Base-by-base conservation (phyloP, 1,284 basidiomycete species). In the Trichosporon ovoides region DNA sequence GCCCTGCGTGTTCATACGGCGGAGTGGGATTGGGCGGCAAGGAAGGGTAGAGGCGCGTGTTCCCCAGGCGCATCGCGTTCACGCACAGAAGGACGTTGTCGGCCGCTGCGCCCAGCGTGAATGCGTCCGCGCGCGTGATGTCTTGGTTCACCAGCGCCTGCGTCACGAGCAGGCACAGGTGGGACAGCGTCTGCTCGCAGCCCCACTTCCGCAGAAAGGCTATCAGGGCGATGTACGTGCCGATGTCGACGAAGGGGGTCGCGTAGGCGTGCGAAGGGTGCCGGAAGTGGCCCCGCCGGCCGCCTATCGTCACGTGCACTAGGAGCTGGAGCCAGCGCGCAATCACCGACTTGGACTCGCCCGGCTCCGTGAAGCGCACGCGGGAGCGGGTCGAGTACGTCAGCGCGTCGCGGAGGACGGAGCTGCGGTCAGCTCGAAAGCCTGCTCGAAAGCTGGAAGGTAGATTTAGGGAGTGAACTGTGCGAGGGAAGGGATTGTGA, bases 391-490 rank as follows among this genome's bases (percentile, higher is more conserved):
- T 16, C 10, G 18, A 18, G 24, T 48, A 31, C 22, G 43, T n/a
- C 22, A 48, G 43, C 11, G 43, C 36, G 35, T 57, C 56, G 18
- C 56, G 51, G 24, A 57, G 46, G 1, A 57, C 49, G 16, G 55
- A 34, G 38, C 55, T 56, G 55, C 31, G 0, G 33, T 56, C 20
- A 56, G 55, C 33, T 18, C 14, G 13, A n/a, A n/a, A n/a, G n/a
- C n/a, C n/a, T n/a, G n/a, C 13, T 13, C 35, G 28, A 31, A 31
- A 31, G 28, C 28, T 31, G 28, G n/a, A n/a, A n/a, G n/a, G n/a
- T n/a, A n/a, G n/a, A 31, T 31, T 9, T 20, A 20, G 19, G 20
- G 19, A 11, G 38, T 19, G n/a, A n/a, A n/a, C n/a, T n/a, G n/a
- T n/a, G n/a, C n/a, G n/a, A n/a, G n/a, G n/a, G n/a, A n/a, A 33